Conservation (phyloP, 257 asterid species). For the Solanum gandarillasii region DNA sequence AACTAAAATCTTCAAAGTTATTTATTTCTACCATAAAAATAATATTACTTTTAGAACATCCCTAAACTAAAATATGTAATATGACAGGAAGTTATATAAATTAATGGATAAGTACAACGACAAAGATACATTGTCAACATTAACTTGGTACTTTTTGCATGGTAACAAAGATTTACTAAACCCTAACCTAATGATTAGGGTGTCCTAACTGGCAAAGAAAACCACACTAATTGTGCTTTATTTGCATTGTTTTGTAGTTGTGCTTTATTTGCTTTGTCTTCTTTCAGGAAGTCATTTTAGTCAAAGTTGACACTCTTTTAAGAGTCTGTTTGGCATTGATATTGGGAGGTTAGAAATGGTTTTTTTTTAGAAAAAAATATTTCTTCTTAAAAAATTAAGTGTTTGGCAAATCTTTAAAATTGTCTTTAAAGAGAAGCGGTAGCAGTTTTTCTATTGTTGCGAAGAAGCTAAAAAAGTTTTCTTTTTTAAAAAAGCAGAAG, state of each 20-base stretch:
- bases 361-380: no score
- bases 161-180: neutral
- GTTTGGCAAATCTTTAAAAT: no score
- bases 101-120: neutral
- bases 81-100: neutral
- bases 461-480: no score
- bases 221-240: neutral
- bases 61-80: neutral
- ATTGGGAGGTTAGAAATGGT: neutral
- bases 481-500: no score
- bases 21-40: neutral
- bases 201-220: neutral
- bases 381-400: no score
- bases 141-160: conserved; percentile 7
- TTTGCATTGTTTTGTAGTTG: neutral
- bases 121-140: neutral
- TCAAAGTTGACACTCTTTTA: no score
- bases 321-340: neutral
- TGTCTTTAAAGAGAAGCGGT: neutral
- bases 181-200: neutral
- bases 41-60: neutral
- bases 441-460: neutral
- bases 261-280: neutral
- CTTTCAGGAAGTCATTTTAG: neutral
- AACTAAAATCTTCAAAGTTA: neutral